Conservation (phyloP, 495 filamentous ascomycete species). For the Pyronema omphalodes region DNA sequence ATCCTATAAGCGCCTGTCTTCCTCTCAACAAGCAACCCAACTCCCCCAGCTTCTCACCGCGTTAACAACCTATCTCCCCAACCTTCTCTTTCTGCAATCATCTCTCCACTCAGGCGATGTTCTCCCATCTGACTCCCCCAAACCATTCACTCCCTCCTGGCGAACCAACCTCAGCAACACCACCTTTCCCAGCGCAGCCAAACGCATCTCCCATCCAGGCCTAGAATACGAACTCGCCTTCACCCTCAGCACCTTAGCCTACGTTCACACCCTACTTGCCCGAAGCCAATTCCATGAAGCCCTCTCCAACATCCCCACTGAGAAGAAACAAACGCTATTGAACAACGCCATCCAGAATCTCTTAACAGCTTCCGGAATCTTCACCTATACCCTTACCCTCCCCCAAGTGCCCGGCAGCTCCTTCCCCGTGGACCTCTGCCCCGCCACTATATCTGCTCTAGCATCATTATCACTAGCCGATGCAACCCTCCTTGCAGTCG, state of each 20-base stretch:
- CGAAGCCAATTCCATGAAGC: slow-evolving; percentile 33
- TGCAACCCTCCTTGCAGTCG: slow-evolving; percentile 70
- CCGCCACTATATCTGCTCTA: slow-evolving; percentile 48
- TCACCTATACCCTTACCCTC: slow-evolving; percentile 42
- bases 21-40: slow-evolving; percentile 43
- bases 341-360: slow-evolving; percentile 59
- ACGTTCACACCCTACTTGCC: slow-evolving; percentile 50
- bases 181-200: slow-evolving; percentile 8
- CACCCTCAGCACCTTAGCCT: slow-evolving; percentile 54
- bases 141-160: slow-evolving; percentile 43
- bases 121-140: slow-evolving; percentile 28
- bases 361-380: slow-evolving; percentile 60
- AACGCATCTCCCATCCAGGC: slow-evolving; percentile 47
- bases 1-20: slow-evolving; percentile 58
- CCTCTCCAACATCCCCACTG: slow-evolving; percentile 30
- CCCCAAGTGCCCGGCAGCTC: slow-evolving; percentile 6
- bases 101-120: slow-evolving; percentile 40
- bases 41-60: slow-evolving; percentile 47
- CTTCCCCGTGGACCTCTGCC: slow-evolving; percentile 38
- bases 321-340: slow-evolving; percentile 49
- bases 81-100: slow-evolving; percentile 34
- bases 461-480: slow-evolving; percentile 60
- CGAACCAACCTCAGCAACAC: slow-evolving; percentile 46
- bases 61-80: slow-evolving; percentile 58
- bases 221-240: slow-evolving; percentile 74